Conservation (phyloP, 2,329 filamentous ascomycete species). For the Didymella arachidicola region DNA sequence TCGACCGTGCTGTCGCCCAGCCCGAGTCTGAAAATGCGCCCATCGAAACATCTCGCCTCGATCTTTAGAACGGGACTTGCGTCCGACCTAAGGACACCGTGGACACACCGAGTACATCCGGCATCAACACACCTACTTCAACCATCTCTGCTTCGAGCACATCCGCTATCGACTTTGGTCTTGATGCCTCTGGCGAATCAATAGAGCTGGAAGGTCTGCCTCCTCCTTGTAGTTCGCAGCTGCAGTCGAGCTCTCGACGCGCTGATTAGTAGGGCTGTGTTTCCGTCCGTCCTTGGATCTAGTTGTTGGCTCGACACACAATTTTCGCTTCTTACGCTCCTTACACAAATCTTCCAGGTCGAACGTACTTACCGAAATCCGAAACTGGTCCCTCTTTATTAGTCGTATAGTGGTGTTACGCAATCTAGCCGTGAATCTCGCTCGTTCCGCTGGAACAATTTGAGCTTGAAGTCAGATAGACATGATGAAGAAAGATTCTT, state of each 20-base stretch:
- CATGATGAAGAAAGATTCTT: neutral
- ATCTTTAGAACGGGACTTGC: neutral
- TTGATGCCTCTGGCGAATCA: neutral
- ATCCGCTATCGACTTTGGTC: neutral
- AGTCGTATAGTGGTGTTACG: no score
- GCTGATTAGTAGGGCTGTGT: neutral
- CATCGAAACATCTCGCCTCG: neutral
- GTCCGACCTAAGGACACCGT: neutral
- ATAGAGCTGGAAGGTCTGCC: neutral
- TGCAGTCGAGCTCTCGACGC: neutral
- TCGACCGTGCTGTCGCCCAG: neutral
- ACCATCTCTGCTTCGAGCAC: neutral
- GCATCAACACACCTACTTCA: conserved; percentile 1
- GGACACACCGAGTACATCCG: neutral
- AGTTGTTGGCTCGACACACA: neutral
- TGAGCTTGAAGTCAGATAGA: neutral
- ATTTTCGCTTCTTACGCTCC: neutral
- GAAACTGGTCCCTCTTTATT: neutral
- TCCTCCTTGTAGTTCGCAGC: neutral
- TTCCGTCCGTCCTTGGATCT: neutral
- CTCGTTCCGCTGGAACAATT: neutral
- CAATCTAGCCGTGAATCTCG: neutral
- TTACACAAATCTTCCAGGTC: neutral
- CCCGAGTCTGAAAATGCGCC: neutral
- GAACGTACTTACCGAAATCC: neutral